Percentiles rank a stretch among this genome's conserved stretches.
These are phyloP conservation scores for Septoria petroselini DNA, from an alignment of 2,329 filamentous ascomycete species.

Conservation along the genomic window DNA sequence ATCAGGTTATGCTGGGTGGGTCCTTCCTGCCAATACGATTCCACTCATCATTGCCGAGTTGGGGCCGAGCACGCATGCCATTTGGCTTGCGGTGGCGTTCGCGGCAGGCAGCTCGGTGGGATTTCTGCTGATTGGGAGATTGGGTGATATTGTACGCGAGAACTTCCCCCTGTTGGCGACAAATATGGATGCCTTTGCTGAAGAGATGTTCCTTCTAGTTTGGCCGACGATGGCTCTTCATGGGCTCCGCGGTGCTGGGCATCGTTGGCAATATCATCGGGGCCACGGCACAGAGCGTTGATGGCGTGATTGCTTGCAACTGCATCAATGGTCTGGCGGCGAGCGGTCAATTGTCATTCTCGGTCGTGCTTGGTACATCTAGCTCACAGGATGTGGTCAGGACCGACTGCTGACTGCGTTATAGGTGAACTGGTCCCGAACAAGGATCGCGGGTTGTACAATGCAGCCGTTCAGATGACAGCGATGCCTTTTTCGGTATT, in stretches of 20 bases:
- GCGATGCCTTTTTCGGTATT: slow-evolving; percentile 23
- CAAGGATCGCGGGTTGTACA: slow-evolving; percentile 20
- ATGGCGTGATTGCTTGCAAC: slow-evolving; percentile 24
- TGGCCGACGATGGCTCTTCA: slow-evolving; percentile 22
- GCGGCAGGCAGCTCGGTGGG: slow-evolving; percentile 17
- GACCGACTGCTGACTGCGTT: neutral
- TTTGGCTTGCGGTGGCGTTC: slow-evolving; percentile 20
- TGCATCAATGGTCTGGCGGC: slow-evolving; percentile 24
- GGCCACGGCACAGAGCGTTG: slow-evolving; percentile 15
- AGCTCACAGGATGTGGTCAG: too few species aligned
- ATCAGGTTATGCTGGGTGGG: slow-evolving; percentile 18
- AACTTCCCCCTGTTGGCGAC: too few species aligned
- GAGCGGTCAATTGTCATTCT: slow-evolving; percentile 21
- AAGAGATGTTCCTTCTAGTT: slow-evolving; percentile 3
- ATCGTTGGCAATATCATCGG: slow-evolving; percentile 23
- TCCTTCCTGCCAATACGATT: slow-evolving; percentile 22
- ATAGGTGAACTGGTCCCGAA: slow-evolving; percentile 22
- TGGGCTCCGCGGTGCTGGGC: slow-evolving; percentile 15
- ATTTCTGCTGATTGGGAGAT: slow-evolving; percentile 19
- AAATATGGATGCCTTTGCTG: neutral
- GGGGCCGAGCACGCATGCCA: slow-evolving; percentile 3
- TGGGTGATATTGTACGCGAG: slow-evolving; percentile 12
- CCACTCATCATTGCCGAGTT: slow-evolving; percentile 18
- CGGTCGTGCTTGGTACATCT: slow-evolving; percentile 13
- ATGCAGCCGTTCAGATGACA: slow-evolving; percentile 21